Percentiles rank a stretch among this genome's conserved stretches.
phyloP scores from a whole-genome alignment of 2,329 filamentous ascomycete genomes.

The Cercospora sp. region DNA sequence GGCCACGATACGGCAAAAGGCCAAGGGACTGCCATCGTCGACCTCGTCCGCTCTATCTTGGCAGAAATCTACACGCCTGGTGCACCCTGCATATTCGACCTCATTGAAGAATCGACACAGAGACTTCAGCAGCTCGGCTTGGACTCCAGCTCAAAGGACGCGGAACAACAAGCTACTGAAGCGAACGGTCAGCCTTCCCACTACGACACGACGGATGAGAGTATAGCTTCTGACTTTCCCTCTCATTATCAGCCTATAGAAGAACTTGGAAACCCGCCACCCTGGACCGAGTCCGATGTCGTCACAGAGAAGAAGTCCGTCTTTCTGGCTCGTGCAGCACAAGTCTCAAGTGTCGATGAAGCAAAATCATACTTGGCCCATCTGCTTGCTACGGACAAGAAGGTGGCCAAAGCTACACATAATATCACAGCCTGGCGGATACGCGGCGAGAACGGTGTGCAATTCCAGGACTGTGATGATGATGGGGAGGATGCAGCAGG shows the following conservation, averaged over 20 bases:
- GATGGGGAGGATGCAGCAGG: slow-evolving; percentile 95
- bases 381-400: slow-evolving; percentile 78
- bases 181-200: slow-evolving; percentile 33
- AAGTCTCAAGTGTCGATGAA: slow-evolving; percentile 67
- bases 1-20: slow-evolving; percentile 67
- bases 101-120: slow-evolving; percentile 63
- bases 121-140: slow-evolving; percentile 39
- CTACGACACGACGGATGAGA: too few species aligned
- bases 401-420: slow-evolving; percentile 82
- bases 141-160: slow-evolving; percentile 27
- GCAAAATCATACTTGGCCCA: slow-evolving; percentile 71
- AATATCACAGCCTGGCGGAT: slow-evolving; percentile 97
- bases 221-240: slow-evolving; percentile 17
- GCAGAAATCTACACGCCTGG: slow-evolving; percentile 69
- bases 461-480: slow-evolving; percentile 91
- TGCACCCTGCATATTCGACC: slow-evolving; percentile 82
- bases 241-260: slow-evolving; percentile 38
- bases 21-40: slow-evolving; percentile 69
- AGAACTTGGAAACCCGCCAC: slow-evolving; percentile 48
- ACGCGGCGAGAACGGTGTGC: slow-evolving; percentile 51
- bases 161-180: slow-evolving; percentile 36
- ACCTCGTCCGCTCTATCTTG: slow-evolving; percentile 67
- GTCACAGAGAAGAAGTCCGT: slow-evolving; percentile 81
- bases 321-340: slow-evolving; percentile 77
- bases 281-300: slow-evolving; percentile 74